Evolutionary conservation across 441 rosid genomes (phyloP).

Genomic region (Corymbia calophylla): DNA sequence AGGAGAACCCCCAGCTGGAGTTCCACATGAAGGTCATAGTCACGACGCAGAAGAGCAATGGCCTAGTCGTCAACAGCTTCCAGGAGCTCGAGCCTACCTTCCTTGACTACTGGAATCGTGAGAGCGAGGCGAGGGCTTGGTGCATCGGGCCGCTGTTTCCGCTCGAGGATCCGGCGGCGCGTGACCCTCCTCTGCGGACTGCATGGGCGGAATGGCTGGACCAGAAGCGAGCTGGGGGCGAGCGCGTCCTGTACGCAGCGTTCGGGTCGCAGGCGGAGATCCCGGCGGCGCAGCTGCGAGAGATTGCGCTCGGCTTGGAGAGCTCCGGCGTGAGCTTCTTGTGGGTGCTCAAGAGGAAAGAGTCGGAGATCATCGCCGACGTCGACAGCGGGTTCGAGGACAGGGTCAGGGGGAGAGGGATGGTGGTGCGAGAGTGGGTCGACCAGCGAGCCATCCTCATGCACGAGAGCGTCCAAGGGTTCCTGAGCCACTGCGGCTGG

Average conservation of each 20-base stretch:
- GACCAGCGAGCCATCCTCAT: slow-evolving; percentile 47
- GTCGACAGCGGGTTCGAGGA: slow-evolving; percentile 32
- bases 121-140: slow-evolving; percentile 12
- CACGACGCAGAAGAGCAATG: slow-evolving; percentile 23
- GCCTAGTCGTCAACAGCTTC: slow-evolving; percentile 42
- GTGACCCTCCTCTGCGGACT: not conserved
- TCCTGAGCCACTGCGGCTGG: slow-evolving; percentile 83
- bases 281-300: slow-evolving; percentile 30
- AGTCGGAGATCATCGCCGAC: not conserved
- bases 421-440: slow-evolving; percentile 63
- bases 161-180: not conserved
- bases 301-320: slow-evolving; percentile 47
- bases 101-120: slow-evolving; percentile 24
- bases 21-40: not conserved
- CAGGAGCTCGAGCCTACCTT: slow-evolving; percentile 55
- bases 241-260: slow-evolving; percentile 54
- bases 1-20: not conserved
- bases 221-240: slow-evolving; percentile 26
- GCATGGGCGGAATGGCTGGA: slow-evolving; percentile 59
- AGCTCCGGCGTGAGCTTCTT: slow-evolving; percentile 44
- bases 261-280: slow-evolving; percentile 72
- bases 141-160: slow-evolving; percentile 62
- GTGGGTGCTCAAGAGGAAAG: slow-evolving; percentile 41
- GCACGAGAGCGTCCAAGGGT: slow-evolving; percentile 51
- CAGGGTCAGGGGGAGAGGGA: slow-evolving; percentile 30